These are phyloP conservation scores for Papiliotrema nemorosa DNA, from an alignment of 1,284 basidiomycete species.

Conservation along the genomic window DNA sequence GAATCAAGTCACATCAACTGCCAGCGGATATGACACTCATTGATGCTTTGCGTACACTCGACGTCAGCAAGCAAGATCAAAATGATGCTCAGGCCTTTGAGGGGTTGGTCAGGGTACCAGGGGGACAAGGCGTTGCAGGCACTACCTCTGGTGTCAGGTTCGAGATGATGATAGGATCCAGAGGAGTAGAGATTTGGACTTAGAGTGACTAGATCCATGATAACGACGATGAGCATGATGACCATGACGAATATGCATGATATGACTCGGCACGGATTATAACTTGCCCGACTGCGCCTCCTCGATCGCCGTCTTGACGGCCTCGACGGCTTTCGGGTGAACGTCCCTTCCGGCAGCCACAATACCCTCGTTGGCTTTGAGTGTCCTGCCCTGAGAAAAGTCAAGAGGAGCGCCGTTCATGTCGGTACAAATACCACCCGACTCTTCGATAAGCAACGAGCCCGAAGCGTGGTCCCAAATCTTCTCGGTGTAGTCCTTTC, in stretches of 20 bases:
- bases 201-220: not conserved
- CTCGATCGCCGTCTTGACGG: constrained; percentile 64
- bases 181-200: constrained; percentile 30
- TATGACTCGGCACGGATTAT: not conserved
- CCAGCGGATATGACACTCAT: constrained; percentile 36
- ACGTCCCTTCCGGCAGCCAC: constrained; percentile 68
- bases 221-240: not conserved
- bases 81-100: constrained; percentile 16
- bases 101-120: constrained; percentile 25
- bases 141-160: constrained; percentile 21
- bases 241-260: constrained; percentile 4
- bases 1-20: constrained; percentile 23
- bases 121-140: constrained; percentile 15
- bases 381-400: constrained; percentile 81
- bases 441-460: constrained; percentile 77
- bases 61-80: constrained; percentile 7
- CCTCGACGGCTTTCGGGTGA: constrained; percentile 67
- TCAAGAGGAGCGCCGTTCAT: constrained; percentile 73
- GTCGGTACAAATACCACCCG: constrained; percentile 82
- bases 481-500: constrained; percentile 77
- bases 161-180: constrained; percentile 23
- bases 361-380: constrained; percentile 83
- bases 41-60: constrained; percentile 26
- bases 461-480: constrained; percentile 98
- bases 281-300: constrained; percentile 42